Evolutionary conservation across 2,329 filamentous ascomycete genomes (phyloP).

Genomic region (Xylaria sp.): DNA sequence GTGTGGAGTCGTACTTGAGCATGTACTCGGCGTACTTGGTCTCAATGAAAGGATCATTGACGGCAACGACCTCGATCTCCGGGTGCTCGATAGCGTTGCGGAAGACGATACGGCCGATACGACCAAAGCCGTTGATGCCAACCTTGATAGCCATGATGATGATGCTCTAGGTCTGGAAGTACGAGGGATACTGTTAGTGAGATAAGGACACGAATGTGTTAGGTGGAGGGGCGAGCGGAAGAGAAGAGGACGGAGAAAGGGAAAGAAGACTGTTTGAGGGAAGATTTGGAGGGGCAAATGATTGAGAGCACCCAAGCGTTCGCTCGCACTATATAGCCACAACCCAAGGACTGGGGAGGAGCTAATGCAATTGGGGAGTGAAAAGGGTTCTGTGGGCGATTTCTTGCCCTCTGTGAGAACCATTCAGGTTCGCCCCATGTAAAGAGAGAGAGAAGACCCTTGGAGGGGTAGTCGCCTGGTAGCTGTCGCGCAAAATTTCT

Average conservation of each 20-base stretch:
- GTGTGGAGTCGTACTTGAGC: conserved; percentile 99
- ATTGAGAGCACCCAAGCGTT: conserved; percentile 4
- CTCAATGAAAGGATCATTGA: conserved; percentile 99
- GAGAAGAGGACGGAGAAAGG: not conserved
- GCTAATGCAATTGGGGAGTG: conserved; percentile 15
- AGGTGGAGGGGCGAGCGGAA: not conserved
- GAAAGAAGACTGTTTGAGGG: not conserved
- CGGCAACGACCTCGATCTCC: conserved; percentile 91
- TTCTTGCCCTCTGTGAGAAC: conserved; percentile 4
- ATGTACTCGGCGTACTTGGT: conserved; percentile 98
- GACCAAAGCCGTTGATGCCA: conserved; percentile 99
- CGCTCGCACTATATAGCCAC: conserved; percentile 7
- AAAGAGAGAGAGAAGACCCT: not conserved
- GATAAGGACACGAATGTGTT: not conserved
- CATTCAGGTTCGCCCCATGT: conserved; percentile 20
- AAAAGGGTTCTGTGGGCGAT: conserved; percentile 9
- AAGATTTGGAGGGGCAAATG: conserved; percentile 21
- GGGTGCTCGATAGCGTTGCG: conserved; percentile 93
- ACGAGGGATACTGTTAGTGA: conserved; percentile 31
- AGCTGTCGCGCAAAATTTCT: conserved; percentile 29
- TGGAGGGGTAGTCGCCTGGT: conserved; percentile 35
- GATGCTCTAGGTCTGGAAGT: conserved; percentile 33
- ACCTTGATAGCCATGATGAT: conserved; percentile 74
- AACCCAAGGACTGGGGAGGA: conserved; percentile 19
- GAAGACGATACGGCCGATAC: conserved; percentile 99